Evolutionary conservation across 768 basidiomycete genomes (phyloP).

Genomic region (Trametes meyenii): DNA sequence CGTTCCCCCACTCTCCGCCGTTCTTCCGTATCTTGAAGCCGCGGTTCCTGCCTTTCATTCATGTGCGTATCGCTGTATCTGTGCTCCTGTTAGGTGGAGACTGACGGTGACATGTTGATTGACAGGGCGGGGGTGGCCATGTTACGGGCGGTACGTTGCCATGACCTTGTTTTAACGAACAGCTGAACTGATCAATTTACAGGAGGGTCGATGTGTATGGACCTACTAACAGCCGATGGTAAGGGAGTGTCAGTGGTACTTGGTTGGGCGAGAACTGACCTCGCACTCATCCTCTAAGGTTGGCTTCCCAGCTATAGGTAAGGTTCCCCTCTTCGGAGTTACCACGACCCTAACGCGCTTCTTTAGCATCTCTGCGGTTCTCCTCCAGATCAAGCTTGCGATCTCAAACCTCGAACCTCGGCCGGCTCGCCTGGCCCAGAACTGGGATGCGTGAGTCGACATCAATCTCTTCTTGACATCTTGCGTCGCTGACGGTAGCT

Average conservation of each 20-base stretch:
- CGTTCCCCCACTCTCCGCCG: constrained; percentile 70
- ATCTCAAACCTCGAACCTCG: constrained; percentile 67
- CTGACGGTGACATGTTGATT: neutral
- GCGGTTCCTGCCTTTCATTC: constrained; percentile 68
- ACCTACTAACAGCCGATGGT: constrained; percentile 67
- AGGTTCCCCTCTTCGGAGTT: neutral
- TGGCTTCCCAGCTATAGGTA: constrained; percentile 73
- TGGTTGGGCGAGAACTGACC: too few species aligned
- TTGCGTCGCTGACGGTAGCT: neutral
- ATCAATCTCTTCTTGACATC: neutral
- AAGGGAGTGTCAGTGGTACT: constrained; percentile 17
- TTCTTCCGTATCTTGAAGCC: constrained; percentile 79
- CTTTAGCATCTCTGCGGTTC: constrained; percentile 42
- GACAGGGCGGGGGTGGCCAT: constrained; percentile 66
- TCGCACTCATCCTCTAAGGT: constrained; percentile 31
- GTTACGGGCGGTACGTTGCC: constrained; percentile 54
- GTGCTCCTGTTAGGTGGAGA: neutral
- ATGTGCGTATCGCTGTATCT: constrained; percentile 29
- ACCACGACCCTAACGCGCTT: neutral
- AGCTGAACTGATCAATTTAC: neutral
- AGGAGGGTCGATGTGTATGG: constrained; percentile 80
- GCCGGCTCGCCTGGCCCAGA: constrained; percentile 57
- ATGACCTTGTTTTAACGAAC: neutral
- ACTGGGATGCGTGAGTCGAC: constrained; percentile 49
- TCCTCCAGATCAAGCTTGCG: constrained; percentile 70